Conservation (phyloP, 2,329 filamentous ascomycete species). For the Penicillium sp. region DNA sequence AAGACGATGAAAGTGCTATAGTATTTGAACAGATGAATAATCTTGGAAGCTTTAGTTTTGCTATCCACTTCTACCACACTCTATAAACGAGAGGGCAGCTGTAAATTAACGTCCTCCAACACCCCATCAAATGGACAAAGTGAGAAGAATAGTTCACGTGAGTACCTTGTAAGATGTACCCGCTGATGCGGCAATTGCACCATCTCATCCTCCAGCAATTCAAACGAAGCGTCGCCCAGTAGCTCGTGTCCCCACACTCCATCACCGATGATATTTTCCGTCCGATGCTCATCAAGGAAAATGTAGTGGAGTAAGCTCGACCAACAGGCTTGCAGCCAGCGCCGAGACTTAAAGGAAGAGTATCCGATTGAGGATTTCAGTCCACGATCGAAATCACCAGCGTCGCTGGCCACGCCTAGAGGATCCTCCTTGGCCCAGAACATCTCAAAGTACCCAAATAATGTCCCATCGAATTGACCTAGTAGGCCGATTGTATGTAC, state of each 20-base stretch:
- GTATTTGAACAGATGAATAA: background rate
- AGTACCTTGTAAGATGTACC: background rate
- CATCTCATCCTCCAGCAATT: background rate
- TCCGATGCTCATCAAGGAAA: slow-evolving; percentile 2
- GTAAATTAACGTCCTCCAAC: background rate
- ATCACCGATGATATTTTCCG: background rate
- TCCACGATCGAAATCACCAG: slow-evolving; percentile 2
- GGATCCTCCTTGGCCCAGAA: slow-evolving; percentile 4
- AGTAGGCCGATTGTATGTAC: background rate
- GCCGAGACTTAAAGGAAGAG: background rate
- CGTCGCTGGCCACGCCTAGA: background rate
- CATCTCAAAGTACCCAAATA: slow-evolving; percentile 2
- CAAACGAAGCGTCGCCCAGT: background rate
- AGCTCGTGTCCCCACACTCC: background rate
- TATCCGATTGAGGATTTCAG: background rate
- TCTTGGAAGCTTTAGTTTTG: background rate
- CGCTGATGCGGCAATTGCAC: background rate
- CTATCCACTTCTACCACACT: background rate
- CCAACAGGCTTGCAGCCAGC: slow-evolving; percentile 2
- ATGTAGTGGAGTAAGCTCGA: slow-evolving; percentile 1
- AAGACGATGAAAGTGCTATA: background rate
- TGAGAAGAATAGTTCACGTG: background rate
- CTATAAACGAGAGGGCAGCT: background rate
- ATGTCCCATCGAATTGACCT: background rate
- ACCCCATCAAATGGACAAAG: background rate